Percentiles rank a stretch among this genome's conserved stretches.
Evolutionary conservation across 2,329 filamentous ascomycete species (phyloP).

Genomic region (Sporothrix inflata): DNA sequence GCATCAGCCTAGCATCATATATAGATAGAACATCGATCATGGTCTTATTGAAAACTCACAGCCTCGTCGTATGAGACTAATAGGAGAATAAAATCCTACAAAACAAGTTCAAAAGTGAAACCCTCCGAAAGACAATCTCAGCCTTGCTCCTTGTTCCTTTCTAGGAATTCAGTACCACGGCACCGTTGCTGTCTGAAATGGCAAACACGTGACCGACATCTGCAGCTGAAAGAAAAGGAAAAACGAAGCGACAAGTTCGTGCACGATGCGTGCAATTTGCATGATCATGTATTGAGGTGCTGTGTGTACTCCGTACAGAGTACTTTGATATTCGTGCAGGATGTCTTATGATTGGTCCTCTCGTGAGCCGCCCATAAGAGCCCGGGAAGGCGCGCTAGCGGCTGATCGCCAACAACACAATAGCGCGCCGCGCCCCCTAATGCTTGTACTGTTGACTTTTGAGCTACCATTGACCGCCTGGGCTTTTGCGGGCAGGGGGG

Average conservation of each 20-base stretch:
- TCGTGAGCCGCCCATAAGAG: background rate
- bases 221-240: background rate
- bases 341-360: background rate
- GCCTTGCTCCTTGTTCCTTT: background rate
- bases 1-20: background rate
- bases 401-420: background rate
- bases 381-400: constrained; percentile 16
- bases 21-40: background rate
- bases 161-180: background rate
- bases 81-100: background rate
- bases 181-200: background rate
- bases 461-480: background rate
- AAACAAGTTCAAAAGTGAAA: constrained; percentile 9
- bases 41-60: background rate
- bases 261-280: background rate
- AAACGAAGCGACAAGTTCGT: background rate
- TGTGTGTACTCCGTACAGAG: no score
- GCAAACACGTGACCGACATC: background rate
- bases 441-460: background rate
- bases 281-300: background rate
- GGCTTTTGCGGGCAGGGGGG: background rate
- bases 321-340: background rate
- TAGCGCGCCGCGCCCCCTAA: background rate
- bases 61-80: background rate
- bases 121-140: constrained; percentile 5